Evolutionary conservation across 306 rosid genomes (phyloP), one percentile per base, ranked within the genome.

Genomic region (Begonia peltatifolia): DNA sequence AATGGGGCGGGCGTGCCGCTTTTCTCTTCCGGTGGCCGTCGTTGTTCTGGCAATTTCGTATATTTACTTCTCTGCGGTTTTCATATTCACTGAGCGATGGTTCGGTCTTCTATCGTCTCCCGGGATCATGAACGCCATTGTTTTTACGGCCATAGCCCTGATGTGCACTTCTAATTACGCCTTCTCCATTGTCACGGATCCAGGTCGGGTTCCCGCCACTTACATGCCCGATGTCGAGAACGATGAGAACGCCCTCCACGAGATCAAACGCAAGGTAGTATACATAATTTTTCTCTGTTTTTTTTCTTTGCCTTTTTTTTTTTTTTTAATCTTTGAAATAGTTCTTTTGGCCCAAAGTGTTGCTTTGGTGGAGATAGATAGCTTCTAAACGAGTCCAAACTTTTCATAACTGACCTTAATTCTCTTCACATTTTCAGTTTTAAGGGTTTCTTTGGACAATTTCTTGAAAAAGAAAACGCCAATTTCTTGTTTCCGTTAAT

Each of bases 261-360:
- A 90, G 76, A 90, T 86, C 84, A 90, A 90, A 79, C 95, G 99
- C 66, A 90, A 90, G 97, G 97, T 87, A 62, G 59, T 13, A 20
- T 59, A 12, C 14, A 7, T 44, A 12, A 47, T 54, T 53, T 13
- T 9, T 41, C 38, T 49, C 42, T 30, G 42, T 61, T 12, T 20
- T 36, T 41, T 4, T 44, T 44, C 1, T 17, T 17, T 17, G 10
- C 46, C 12, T 42, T 2, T 9, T 42, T 12, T 42, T 44, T 44
- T n/a, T 44, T 12, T 11, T 11, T 10, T 44, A 44, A 10, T 3
- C n/a, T 44, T 12, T 44, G 12, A 3, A 44, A 44, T 44, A 44
- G 38, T 30, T 30, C 9, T 44, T 10, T 44, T 11, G 6, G 48
- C 48, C 6, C 47, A 8, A 44, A 44, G n/a, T 10, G 48, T 44